Conservation (phyloP, 2,329 filamentous ascomycete species). For the Epichloe glyceriae region DNA sequence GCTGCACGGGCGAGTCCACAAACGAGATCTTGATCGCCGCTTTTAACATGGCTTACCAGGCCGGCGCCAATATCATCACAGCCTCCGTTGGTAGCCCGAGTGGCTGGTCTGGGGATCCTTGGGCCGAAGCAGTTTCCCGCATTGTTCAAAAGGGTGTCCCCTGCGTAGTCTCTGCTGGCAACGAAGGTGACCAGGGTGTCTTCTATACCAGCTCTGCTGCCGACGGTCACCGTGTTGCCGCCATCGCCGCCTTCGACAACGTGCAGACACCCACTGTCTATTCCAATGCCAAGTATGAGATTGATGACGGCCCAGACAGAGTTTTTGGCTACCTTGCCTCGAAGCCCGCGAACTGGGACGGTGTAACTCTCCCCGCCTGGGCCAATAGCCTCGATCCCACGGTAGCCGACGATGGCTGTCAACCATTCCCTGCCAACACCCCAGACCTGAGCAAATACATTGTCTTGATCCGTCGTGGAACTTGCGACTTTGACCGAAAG, state of each 20-base stretch:
- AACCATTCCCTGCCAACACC: slow-evolving; percentile 35
- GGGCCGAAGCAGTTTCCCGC: slow-evolving; percentile 35
- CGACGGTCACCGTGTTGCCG: slow-evolving; percentile 32
- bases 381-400: slow-evolving; percentile 35
- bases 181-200: slow-evolving; percentile 31
- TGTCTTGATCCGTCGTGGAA: slow-evolving; percentile 46
- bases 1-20: slow-evolving; percentile 34
- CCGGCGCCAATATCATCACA: slow-evolving; percentile 44
- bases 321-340: slow-evolving; percentile 32
- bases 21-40: slow-evolving; percentile 47
- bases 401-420: slow-evolving; percentile 37
- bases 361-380: slow-evolving; percentile 36
- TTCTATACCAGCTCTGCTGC: slow-evolving; percentile 38
- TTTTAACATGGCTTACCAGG: slow-evolving; percentile 47
- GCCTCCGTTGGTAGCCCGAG: slow-evolving; percentile 37
- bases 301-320: slow-evolving; percentile 20
- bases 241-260: slow-evolving; percentile 39
- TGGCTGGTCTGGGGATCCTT: slow-evolving; percentile 40
- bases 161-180: slow-evolving; percentile 40
- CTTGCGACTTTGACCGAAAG: slow-evolving; percentile 43
- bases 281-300: slow-evolving; percentile 27
- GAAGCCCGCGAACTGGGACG: slow-evolving; percentile 27
- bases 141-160: slow-evolving; percentile 41
- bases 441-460: slow-evolving; percentile 45
- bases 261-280: slow-evolving; percentile 28